These are phyloP conservation scores for Aspergillus texensis DNA, from an alignment of 2,329 filamentous ascomycete species.

Conservation along the genomic window DNA sequence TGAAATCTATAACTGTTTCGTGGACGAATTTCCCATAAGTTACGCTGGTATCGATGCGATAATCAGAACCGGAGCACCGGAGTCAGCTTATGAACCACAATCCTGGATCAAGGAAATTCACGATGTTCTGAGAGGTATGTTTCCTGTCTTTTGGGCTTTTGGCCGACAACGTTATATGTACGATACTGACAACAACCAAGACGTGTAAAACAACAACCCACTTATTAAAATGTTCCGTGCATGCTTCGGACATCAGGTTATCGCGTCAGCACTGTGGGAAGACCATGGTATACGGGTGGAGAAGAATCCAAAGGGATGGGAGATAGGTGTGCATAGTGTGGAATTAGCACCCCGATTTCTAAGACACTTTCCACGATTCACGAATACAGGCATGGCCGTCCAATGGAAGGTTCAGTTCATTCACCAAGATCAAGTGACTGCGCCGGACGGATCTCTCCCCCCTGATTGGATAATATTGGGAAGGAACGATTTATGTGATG, in stretches of 20 bases:
- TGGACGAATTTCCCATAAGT: neutral
- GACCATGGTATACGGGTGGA: neutral
- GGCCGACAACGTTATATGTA: fast-evolving
- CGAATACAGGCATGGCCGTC: fast-evolving
- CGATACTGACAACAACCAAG: neutral
- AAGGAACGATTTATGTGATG: neutral
- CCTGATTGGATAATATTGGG: neutral
- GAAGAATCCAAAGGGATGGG: neutral
- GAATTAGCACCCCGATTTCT: neutral
- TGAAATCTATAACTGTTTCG: neutral
- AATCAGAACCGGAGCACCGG: neutral
- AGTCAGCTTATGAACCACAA: neutral
- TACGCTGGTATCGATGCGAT: neutral
- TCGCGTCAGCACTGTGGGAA: neutral
- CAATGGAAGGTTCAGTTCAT: neutral
- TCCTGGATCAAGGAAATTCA: neutral
- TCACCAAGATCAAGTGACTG: neutral
- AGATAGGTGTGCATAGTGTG: neutral
- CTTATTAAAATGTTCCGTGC: neutral
- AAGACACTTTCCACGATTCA: neutral
- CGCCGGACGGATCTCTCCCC: neutral
- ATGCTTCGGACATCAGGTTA: neutral
- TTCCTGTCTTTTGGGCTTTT: neutral
- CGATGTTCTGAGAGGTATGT: neutral
- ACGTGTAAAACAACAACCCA: neutral